A percentile compares a stretch with the other conserved stretches of the same genome.
Evolutionary conservation across 73 alveolate genomes (phyloP).

Genomic region (Durusdinium trenchii): DNA sequence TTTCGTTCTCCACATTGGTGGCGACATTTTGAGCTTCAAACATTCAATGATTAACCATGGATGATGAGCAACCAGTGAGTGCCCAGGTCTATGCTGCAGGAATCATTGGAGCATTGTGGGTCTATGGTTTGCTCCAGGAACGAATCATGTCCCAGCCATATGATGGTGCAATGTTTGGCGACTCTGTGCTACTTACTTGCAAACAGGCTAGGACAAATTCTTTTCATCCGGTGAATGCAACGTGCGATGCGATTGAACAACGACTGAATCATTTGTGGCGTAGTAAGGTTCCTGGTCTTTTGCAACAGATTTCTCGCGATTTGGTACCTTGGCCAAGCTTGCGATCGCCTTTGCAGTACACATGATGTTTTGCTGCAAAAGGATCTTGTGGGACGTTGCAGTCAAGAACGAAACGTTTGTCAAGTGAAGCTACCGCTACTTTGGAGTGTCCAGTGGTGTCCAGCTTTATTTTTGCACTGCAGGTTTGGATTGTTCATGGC

Average conservation of each 20-base stretch:
- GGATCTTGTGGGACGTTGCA: no score
- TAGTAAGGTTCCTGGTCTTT: conserved; percentile 66
- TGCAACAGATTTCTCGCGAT: conserved; percentile 75
- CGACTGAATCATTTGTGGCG: not conserved
- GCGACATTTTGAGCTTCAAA: no score
- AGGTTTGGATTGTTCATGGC: conserved; percentile 69
- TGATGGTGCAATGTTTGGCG: conserved; percentile 61
- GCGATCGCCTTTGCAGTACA: no score
- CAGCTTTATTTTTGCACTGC: not conserved
- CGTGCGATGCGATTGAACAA: not conserved
- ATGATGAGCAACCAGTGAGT: not conserved
- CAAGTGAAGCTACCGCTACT: not conserved
- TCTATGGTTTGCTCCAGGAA: conserved; percentile 90
- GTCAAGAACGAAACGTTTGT: not conserved
- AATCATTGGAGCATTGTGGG: conserved; percentile 75
- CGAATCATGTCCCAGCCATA: conserved; percentile 87
- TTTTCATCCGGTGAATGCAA: not conserved
- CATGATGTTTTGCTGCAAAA: no score
- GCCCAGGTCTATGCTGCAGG: conserved; percentile 71
- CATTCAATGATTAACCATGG: not conserved
- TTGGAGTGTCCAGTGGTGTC: not conserved
- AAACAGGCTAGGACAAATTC: not conserved
- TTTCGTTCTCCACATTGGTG: no score
- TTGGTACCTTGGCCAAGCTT: conserved; percentile 29
- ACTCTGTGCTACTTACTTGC: conserved; percentile 41